Percentiles rank a stretch among this genome's conserved stretches.
These are phyloP conservation scores for Picea sitchensis DNA, from an alignment of 75 land plant genomes.

Conservation along the genomic window DNA sequence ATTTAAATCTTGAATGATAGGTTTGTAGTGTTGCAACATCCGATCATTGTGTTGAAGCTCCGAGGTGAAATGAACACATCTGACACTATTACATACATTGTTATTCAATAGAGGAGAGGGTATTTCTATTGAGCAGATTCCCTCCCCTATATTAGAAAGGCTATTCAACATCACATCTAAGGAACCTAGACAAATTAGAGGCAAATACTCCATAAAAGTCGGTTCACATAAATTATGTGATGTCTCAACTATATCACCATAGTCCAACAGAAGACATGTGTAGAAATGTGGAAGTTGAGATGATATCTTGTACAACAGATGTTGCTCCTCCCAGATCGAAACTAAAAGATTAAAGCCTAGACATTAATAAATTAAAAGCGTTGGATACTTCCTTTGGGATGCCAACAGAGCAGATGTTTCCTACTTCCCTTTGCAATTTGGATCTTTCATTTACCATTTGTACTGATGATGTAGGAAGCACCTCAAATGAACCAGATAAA, in stretches of 20 bases:
- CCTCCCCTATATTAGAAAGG: too few species aligned
- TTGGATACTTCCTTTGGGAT: neutral
- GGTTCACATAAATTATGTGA: neutral
- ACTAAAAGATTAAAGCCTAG: neutral
- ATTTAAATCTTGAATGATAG: neutral
- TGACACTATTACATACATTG: too few species aligned
- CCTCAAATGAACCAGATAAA: too few species aligned
- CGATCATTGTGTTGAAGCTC: neutral
- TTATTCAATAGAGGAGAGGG: too few species aligned
- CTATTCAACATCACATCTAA: too few species aligned
- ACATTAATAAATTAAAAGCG: neutral
- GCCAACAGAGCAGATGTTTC: too few species aligned
- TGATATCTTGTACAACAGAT: neutral
- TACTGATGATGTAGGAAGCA: too few species aligned
- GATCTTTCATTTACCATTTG: too few species aligned
- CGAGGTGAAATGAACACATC: neutral
- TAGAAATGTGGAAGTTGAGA: neutral
- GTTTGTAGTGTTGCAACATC: neutral
- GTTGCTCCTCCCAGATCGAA: neutral
- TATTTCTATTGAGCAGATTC: too few species aligned
- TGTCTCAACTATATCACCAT: neutral
- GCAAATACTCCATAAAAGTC: neutral
- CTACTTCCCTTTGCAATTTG: too few species aligned
- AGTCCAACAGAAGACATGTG: neutral
- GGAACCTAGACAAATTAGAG: neutral